Base-by-base conservation (phyloP, 2,329 filamentous ascomycete genomes). In the Scedosporium boydii region DNA sequence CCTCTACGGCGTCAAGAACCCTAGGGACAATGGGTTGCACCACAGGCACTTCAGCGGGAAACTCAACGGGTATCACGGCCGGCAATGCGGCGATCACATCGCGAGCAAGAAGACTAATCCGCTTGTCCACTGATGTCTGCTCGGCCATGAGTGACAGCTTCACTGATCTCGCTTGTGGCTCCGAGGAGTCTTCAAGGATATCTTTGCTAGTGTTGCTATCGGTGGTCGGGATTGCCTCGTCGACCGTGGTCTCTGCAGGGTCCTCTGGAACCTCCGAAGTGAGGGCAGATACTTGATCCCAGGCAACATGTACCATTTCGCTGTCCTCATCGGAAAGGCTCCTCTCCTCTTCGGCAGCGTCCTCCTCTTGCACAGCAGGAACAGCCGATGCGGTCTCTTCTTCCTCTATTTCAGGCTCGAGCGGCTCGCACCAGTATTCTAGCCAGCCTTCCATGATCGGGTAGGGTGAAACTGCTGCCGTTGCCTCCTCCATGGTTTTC, bases 381-480 rank as follows among this genome's bases (percentile, higher is more conserved):
- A 10, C n/a, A 26, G 10, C 4, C 4, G 48, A 53, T 53, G 48
- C 12, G n/a, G 34, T 18, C 29, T n/a, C 29, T n/a, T 34, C 48
- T 26, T n/a, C 26, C 23, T 55, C 48, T 4, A 41, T 9, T 27
- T 61, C 59, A 12, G 46, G 41, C 10, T 61, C 46, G n/a, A 61
- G 59, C n/a, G 59, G 59, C 29, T 55, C 59, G 42, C 59, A 61
- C 6, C 59, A 53, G 44, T 60, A 60, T 23, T 60, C 59, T 26
- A 60, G 59, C 59, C 59, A 60, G 14, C 59, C 59, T 34, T 60
- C 59, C 12, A 60, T 46, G 41, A 27, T 59, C 12, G 18, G 41
- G 18, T 59, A 18, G 12, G n/a, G 48, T 12, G 10, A 12, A 23
- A 23, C 48, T 10, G n/a, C 48, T 23, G 48, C 21, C 10, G 9